Conservation (phyloP, 2,329 filamentous ascomycete genomes). For the Aspergillus neoniger region DNA sequence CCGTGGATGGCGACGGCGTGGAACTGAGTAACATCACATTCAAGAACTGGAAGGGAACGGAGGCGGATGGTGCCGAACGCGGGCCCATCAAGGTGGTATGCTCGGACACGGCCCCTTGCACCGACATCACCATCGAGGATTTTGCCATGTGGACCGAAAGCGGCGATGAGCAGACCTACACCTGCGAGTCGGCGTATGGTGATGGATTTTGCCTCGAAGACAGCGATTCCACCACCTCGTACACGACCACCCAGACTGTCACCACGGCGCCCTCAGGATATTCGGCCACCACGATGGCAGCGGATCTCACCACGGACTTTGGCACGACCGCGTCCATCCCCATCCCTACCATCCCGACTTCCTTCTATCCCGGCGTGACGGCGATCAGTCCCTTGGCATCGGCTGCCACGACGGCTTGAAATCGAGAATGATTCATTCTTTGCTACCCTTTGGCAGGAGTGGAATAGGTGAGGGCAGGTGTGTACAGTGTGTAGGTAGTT, state of each 20-base stretch:
- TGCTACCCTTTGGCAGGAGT: neutral
- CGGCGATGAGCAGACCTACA: conserved; percentile 36
- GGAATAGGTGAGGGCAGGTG: no score
- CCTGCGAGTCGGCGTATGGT: conserved; percentile 54
- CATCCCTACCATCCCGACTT: conserved; percentile 24
- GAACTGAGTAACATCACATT: conserved; percentile 56
- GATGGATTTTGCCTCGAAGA: conserved; percentile 50
- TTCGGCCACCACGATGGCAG: conserved; percentile 31
- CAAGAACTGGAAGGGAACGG: conserved; percentile 58
- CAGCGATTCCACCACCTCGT: conserved; percentile 21
- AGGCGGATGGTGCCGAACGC: conserved; percentile 50
- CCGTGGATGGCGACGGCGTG: conserved; percentile 53
- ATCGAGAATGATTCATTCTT: neutral
- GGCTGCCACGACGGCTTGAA: neutral
- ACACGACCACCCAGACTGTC: conserved; percentile 26
- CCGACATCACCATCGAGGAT: conserved; percentile 52
- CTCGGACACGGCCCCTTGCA: conserved; percentile 54
- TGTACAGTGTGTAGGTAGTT: no score
- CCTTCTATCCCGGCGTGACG: conserved; percentile 35
- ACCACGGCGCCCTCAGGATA: conserved; percentile 30
- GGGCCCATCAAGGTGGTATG: conserved; percentile 58
- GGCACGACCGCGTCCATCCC: conserved; percentile 28
- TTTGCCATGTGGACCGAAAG: conserved; percentile 51
- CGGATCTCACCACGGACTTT: conserved; percentile 28
- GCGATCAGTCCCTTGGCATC: conserved; percentile 30